phyloP scores from a whole-genome alignment of 768 basidiomycete species.

The Scleroderma bovista region DNA sequence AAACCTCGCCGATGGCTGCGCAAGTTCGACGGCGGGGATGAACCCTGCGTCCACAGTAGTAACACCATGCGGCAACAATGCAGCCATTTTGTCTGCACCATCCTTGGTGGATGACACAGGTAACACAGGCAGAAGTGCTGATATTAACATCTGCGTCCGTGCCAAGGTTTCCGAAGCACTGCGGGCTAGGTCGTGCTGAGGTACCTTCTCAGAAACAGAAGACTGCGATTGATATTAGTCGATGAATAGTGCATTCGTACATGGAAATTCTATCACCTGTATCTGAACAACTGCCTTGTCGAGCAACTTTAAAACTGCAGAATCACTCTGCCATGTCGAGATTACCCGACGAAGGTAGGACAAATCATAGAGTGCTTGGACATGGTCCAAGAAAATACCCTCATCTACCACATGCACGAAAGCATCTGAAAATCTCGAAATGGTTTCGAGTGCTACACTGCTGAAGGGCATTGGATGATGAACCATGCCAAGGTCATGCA shows the following conservation, averaged over 20 bases:
- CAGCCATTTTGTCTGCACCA: slow-evolving; percentile 33
- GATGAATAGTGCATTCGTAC: slow-evolving; percentile 1
- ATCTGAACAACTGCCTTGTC: slow-evolving; percentile 24
- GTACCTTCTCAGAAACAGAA: neutral
- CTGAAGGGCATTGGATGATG: slow-evolving; percentile 32
- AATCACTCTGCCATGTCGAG: slow-evolving; percentile 23
- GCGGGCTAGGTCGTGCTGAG: slow-evolving; percentile 20
- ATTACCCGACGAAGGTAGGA: slow-evolving; percentile 41
- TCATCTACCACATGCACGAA: slow-evolving; percentile 31
- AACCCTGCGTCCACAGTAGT: slow-evolving; percentile 50
- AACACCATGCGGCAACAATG: slow-evolving; percentile 48
- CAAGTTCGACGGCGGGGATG: slow-evolving; percentile 55
- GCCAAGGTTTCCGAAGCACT: slow-evolving; percentile 40
- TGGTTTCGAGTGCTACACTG: slow-evolving; percentile 33
- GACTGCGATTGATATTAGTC: slow-evolving; percentile 11
- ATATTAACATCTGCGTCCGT: slow-evolving; percentile 58
- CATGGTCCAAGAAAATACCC: slow-evolving; percentile 19
- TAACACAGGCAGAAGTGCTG: slow-evolving; percentile 43
- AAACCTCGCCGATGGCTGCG: slow-evolving; percentile 70
- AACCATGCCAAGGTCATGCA: slow-evolving; percentile 52
- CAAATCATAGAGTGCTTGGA: slow-evolving; percentile 41
- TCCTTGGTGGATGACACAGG: slow-evolving; percentile 17
- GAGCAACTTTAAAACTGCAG: slow-evolving; percentile 14
- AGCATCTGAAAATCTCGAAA: slow-evolving; percentile 31
- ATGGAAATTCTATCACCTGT: slow-evolving; percentile 19